These are phyloP conservation scores for Penicillium vulpinum DNA, from an alignment of 2,329 filamentous ascomycete species.

Conservation along the genomic window DNA sequence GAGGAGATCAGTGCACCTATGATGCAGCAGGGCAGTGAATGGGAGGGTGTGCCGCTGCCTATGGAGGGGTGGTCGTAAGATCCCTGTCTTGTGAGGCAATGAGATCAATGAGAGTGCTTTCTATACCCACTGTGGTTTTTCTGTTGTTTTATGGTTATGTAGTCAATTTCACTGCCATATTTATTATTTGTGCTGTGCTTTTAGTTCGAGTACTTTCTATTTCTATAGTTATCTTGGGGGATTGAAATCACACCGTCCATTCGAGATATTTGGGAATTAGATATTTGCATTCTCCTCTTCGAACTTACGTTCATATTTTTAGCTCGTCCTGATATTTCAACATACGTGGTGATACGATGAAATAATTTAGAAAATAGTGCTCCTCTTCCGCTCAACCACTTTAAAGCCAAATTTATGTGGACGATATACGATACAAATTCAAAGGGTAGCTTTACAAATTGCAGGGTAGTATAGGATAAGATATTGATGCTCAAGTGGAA, in stretches of 20 bases:
- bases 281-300: too few relatives aligned
- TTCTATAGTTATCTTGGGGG: not conserved
- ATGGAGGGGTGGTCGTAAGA: conserved; percentile 34
- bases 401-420: too few relatives aligned
- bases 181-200: not conserved
- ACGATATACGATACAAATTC: too few relatives aligned
- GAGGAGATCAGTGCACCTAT: not conserved
- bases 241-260: not conserved
- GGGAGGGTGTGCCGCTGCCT: conserved; percentile 38
- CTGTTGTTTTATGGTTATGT: not conserved
- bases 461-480: too few relatives aligned
- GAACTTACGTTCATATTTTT: too few relatives aligned
- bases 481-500: too few relatives aligned
- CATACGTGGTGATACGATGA: too few relatives aligned
- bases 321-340: too few relatives aligned
- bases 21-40: conserved; percentile 30
- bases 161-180: not conserved
- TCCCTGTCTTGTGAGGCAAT: not conserved
- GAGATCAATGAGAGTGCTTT: conserved; percentile 8
- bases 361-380: too few relatives aligned
- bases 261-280: too few relatives aligned
- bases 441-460: too few relatives aligned
- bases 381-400: too few relatives aligned
- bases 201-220: not conserved
- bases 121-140: conserved; percentile 1